Evolutionary conservation across 2,329 filamentous ascomycete species (phyloP), one percentile per base, ranked within the genome.

Genomic region (Colletotrichum acutatum): DNA sequence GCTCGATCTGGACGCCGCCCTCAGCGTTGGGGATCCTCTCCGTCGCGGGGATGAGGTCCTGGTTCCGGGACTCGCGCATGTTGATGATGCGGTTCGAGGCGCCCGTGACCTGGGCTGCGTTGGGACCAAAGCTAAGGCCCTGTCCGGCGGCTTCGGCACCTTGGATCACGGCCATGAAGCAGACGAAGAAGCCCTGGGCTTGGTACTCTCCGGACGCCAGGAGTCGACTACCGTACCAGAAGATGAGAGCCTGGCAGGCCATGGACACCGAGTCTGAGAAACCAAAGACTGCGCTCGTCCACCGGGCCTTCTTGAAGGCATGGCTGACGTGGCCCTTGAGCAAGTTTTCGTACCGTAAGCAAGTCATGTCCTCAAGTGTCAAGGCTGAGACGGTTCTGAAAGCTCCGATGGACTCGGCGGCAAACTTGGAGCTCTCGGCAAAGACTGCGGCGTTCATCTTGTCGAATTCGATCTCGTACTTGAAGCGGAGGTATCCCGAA

Each of bases 301-400:
- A 90, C 61, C 87, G 87, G 0, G 92, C 89, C 78, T 90, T 92
- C 30, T 84, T 85, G 74, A 89, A 91, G 0, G 93, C 92, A 3
- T 84, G 80, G 1, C 77, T 81, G 16, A 93, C 89, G 77, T 95
- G 93, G 1, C 84, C 80, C 4, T 82, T 80, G 9, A 95, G 86
- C 3, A 94, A 84, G 0, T 74, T 78, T 22, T 88, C 82, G 76
- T 95, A 95, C 42, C 91, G 87, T 3, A 85, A 78, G 54, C 88
- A 85, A 71, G 95, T 93, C 16, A 86, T 84, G 70, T 91, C 86
- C 78, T 95, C 93, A 78, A 95, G 88, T 1, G 91, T 93, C 22
- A 95, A 84, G 1, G 92, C 88, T 0, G 91, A 84, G 5, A 95
- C 93, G 0, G 93, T 95, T 11, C 93, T 87, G 79, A 94, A 94